These are phyloP conservation scores for Bondarzewia mesenterica DNA, from an alignment of 1,284 basidiomycete species.

Conservation along the genomic window DNA sequence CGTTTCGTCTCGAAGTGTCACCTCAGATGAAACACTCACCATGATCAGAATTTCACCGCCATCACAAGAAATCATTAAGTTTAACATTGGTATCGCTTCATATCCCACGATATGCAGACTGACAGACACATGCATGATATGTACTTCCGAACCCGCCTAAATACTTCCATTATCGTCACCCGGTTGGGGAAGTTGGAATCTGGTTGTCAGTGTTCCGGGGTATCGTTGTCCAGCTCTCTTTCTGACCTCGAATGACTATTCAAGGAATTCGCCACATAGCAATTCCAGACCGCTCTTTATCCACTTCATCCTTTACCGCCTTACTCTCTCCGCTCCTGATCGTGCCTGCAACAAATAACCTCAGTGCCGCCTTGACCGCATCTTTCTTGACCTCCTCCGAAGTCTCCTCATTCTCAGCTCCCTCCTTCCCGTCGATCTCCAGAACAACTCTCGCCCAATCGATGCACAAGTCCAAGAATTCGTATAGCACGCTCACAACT, in stretches of 20 bases:
- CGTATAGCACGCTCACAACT: constrained; percentile 43
- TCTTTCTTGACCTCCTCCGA: constrained; percentile 21
- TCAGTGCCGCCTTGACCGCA: constrained; percentile 37
- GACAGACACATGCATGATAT: too few relatives aligned
- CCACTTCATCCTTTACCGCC: constrained; percentile 47
- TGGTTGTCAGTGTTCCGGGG: too few relatives aligned
- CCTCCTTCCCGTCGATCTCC: constrained; percentile 14
- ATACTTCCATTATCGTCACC: too few relatives aligned
- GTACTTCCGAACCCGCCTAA: too few relatives aligned
- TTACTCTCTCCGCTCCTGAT: constrained; percentile 45
- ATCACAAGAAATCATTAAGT: too few relatives aligned
- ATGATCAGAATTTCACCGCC: too few relatives aligned
- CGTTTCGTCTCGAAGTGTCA: too few relatives aligned
- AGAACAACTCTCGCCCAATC: constrained; percentile 48
- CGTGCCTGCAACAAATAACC: constrained; percentile 44
- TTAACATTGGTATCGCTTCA: too few relatives aligned
- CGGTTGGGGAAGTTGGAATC: too few relatives aligned
- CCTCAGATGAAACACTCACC: too few relatives aligned
- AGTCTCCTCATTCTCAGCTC: constrained; percentile 15
- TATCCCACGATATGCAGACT: too few relatives aligned
- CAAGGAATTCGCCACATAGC: constrained; percentile 59
- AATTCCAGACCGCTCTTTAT: constrained; percentile 47
- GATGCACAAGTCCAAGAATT: constrained; percentile 52
- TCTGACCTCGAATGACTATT: constrained; percentile 5
- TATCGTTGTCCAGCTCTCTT: background rate